Evolutionary conservation across 192 early-diverging fungal species (phyloP).

Genomic region (Backusella morwellensis): DNA sequence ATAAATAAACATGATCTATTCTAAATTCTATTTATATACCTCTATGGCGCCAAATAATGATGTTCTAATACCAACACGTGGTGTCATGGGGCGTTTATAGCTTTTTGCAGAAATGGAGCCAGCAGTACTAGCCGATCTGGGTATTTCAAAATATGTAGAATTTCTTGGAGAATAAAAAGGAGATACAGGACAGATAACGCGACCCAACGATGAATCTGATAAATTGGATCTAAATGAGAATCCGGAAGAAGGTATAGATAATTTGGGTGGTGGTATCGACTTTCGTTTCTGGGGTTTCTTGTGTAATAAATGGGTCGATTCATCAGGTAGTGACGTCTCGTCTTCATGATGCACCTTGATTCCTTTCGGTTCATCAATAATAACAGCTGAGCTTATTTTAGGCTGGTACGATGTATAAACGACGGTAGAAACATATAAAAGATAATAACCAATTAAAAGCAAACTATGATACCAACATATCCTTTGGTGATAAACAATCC

Average conservation of each 20-base stretch:
- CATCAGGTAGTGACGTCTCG: background rate
- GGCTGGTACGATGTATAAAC: constrained; percentile 25
- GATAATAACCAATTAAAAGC: constrained; percentile 54
- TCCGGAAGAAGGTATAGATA: background rate
- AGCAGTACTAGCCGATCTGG: constrained; percentile 4
- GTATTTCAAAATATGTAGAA: background rate
- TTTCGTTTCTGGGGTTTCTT: background rate
- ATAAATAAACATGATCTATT: background rate
- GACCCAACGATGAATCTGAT: constrained; percentile 14
- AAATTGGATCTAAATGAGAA: background rate
- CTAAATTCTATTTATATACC: constrained; percentile 21
- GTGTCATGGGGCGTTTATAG: constrained; percentile 18
- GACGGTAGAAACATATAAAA: constrained; percentile 53
- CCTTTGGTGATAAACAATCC: constrained; percentile 46
- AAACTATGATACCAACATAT: constrained; percentile 52
- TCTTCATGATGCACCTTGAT: background rate
- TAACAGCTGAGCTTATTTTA: background rate
- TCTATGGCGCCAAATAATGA: constrained; percentile 53
- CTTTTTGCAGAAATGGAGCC: constrained; percentile 18
- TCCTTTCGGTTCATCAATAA: background rate
- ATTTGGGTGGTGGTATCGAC: background rate
- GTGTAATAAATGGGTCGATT: background rate
- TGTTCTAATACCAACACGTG: constrained; percentile 39
- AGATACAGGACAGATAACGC: constrained; percentile 24
- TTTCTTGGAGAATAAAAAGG: background rate